Conservation (phyloP, 306 rosid species). For the Prunus fruticosa region DNA sequence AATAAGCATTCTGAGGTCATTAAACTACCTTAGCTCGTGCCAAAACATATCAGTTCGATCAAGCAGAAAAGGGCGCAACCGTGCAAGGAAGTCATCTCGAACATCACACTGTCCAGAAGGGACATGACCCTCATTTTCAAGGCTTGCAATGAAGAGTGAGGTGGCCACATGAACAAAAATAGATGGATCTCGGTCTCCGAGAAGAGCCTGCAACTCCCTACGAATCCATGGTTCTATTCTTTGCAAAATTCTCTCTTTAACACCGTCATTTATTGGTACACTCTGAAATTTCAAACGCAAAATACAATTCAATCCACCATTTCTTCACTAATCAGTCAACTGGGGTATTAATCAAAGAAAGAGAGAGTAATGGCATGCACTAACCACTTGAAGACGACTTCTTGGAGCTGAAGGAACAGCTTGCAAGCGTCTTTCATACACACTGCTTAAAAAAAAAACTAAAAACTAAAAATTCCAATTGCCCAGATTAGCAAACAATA, state of each 20-base stretch:
- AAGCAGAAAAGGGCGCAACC: slow-evolving; percentile 41
- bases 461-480: neutral
- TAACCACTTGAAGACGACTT: slow-evolving; percentile 32
- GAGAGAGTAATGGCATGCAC: neutral
- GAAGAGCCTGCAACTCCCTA: slow-evolving; percentile 60
- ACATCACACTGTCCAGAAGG: slow-evolving; percentile 24
- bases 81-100: slow-evolving; percentile 31
- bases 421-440: slow-evolving; percentile 31
- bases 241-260: slow-evolving; percentile 28
- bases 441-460: slow-evolving; percentile 8
- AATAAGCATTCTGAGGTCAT: too few relatives aligned
- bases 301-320: neutral
- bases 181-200: slow-evolving; percentile 50
- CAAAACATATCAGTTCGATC: slow-evolving; percentile 49
- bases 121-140: slow-evolving; percentile 28
- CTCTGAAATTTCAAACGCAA: slow-evolving; percentile 20
- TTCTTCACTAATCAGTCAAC: neutral
- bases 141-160: slow-evolving; percentile 38
- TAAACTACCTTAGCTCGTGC: slow-evolving; percentile 59
- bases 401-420: slow-evolving; percentile 34
- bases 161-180: slow-evolving; percentile 52
- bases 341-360: neutral
- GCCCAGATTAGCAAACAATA: neutral
- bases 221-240: slow-evolving; percentile 59
- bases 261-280: slow-evolving; percentile 18